Percentiles rank a stretch among this genome's conserved stretches.
These are phyloP conservation scores for Hypoxylon trugodes DNA, from an alignment of 495 filamentous ascomycete species.

Conservation along the genomic window DNA sequence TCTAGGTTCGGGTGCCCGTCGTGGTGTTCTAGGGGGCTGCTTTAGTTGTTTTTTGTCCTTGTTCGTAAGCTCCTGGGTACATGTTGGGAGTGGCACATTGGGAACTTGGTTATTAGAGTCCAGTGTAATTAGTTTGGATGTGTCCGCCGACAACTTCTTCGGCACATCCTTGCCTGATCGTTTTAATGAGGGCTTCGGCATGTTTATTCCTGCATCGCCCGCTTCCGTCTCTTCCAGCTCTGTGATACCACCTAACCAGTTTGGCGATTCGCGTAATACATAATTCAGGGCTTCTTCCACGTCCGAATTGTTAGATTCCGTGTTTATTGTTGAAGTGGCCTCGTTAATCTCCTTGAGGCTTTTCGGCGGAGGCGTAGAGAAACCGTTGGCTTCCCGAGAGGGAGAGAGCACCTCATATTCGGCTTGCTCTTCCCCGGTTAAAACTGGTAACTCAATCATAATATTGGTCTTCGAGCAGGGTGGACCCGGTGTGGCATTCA, in stretches of 20 bases:
- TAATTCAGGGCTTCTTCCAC: conserved; percentile 17
- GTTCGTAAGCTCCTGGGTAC: too few relatives aligned
- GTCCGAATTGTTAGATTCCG: conserved; percentile 7
- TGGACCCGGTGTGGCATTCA: neutral
- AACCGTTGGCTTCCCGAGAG: neutral
- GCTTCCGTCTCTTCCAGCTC: neutral
- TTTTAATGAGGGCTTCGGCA: neutral
- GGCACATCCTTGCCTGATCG: neutral
- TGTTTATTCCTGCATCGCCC: neutral
- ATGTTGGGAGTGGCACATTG: neutral
- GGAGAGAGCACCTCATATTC: conserved; percentile 12
- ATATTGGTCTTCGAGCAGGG: conserved; percentile 4
- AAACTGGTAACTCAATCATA: conserved; percentile 11
- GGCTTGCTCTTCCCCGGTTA: conserved; percentile 8
- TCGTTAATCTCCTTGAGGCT: conserved; percentile 34
- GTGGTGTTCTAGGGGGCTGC: too few relatives aligned
- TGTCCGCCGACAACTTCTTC: neutral
- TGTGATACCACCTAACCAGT: conserved; percentile 13
- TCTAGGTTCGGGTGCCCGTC: too few relatives aligned
- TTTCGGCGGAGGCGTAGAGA: conserved; percentile 9
- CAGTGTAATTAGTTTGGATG: neutral
- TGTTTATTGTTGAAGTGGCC: neutral
- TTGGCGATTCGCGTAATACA: conserved; percentile 21
- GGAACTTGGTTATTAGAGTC: neutral
- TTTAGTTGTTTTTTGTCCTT: too few relatives aligned